Evolutionary conservation across 306 rosid species (phyloP).

Genomic region (Begonia peltatifolia): DNA sequence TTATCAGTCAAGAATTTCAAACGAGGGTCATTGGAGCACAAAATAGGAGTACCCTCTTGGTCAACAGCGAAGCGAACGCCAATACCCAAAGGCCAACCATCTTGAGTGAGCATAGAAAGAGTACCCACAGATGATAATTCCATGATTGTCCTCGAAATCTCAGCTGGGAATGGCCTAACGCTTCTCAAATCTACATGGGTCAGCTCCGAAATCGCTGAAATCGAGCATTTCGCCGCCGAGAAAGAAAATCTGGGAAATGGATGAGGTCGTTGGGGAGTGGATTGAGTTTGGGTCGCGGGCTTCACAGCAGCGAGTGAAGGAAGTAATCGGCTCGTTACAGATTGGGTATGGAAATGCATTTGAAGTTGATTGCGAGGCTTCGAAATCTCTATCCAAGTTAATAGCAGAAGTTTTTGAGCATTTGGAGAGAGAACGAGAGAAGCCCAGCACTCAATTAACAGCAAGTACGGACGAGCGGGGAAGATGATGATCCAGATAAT

Average conservation of each 20-base stretch:
- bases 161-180: constrained; percentile 63
- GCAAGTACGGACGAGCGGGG: too few species aligned
- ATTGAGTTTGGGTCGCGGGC: constrained; percentile 10
- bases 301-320: constrained; percentile 20
- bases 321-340: constrained; percentile 13
- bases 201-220: constrained; percentile 29
- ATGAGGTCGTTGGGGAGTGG: constrained; percentile 7
- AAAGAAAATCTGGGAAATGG: constrained; percentile 15
- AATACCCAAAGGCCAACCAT: constrained; percentile 62
- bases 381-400: too few species aligned
- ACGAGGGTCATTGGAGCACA: constrained; percentile 31
- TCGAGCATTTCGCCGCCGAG: constrained; percentile 33
- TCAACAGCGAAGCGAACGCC: constrained; percentile 75
- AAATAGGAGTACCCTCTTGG: constrained; percentile 54
- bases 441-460: too few species aligned
- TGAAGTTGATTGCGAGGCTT: constrained; percentile 1
- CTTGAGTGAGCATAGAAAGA: constrained; percentile 39
- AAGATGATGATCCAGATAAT: too few species aligned
- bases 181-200: constrained; percentile 29
- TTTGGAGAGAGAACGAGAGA: too few species aligned
- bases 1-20: constrained; percentile 17
- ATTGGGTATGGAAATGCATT: constrained; percentile 50
- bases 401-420: too few species aligned
- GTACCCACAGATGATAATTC: constrained; percentile 63
- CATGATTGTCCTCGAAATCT: constrained; percentile 74